phyloP scores from a whole-genome alignment of 2,329 filamentous ascomycete genomes.

The Aureobasidium subglaciale region DNA sequence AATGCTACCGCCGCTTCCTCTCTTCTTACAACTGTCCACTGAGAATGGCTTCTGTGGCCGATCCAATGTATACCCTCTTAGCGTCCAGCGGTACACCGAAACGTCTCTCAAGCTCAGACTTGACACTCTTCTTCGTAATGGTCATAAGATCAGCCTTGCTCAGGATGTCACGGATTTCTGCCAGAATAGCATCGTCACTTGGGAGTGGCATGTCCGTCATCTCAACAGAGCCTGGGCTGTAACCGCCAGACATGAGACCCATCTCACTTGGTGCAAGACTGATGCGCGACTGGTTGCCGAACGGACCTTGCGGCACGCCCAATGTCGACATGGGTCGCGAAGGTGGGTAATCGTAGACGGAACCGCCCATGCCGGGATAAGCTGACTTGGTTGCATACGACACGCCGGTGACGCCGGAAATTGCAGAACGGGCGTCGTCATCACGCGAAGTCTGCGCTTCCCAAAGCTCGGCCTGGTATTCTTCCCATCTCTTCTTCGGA shows the following conservation, averaged over 20 bases:
- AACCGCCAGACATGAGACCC: slow-evolving; percentile 17
- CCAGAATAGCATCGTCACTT: slow-evolving; percentile 79
- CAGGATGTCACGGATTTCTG: slow-evolving; percentile 91
- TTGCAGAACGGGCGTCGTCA: slow-evolving; percentile 72
- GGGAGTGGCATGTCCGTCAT: slow-evolving; percentile 69
- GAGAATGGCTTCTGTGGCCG: slow-evolving; percentile 36
- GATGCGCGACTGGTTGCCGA: slow-evolving; percentile 55
- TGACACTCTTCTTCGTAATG: slow-evolving; percentile 97
- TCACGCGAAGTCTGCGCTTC: slow-evolving; percentile 74
- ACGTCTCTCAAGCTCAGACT: slow-evolving; percentile 81
- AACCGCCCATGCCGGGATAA: slow-evolving; percentile 38
- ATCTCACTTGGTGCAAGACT: slow-evolving; percentile 58
- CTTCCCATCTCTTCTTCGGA: slow-evolving; percentile 98
- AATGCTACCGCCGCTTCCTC: background rate
- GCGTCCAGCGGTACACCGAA: slow-evolving; percentile 82
- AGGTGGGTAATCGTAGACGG: slow-evolving; percentile 54
- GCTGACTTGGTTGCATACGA: slow-evolving; percentile 85
- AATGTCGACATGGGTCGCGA: slow-evolving; percentile 42
- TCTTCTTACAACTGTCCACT: slow-evolving; percentile 32
- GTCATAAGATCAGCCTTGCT: slow-evolving; percentile 91
- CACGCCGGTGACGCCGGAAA: slow-evolving; percentile 62
- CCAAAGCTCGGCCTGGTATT: slow-evolving; percentile 97
- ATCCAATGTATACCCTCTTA: slow-evolving; percentile 78
- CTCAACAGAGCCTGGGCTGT: slow-evolving; percentile 53
- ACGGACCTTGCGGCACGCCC: slow-evolving; percentile 17